phyloP scores from a whole-genome alignment of 164 flowering plant genomes.

The Vitis amurensis region DNA sequence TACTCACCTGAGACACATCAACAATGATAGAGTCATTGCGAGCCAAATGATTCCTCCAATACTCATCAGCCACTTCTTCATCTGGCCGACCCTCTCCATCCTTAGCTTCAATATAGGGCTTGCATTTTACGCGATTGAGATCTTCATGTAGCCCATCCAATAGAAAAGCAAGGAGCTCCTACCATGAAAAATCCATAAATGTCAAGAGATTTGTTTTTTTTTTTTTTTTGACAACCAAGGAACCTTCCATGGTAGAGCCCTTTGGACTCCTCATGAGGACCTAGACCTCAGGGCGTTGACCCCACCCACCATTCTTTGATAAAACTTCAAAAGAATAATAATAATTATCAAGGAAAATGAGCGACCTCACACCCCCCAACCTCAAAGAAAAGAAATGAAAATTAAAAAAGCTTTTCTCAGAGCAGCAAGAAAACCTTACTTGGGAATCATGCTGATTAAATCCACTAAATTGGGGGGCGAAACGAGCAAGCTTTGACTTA shows the following conservation, averaged over 20 bases:
- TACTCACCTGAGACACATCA: slow-evolving; percentile 83
- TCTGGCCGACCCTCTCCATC: slow-evolving; percentile 76
- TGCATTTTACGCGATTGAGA: slow-evolving; percentile 83
- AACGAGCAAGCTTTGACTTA: slow-evolving; percentile 75
- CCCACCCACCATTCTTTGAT: no score
- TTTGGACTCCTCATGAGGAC: no score
- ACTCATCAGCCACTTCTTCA: slow-evolving; percentile 84
- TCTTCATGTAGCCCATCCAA: slow-evolving; percentile 97
- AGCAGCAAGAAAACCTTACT: slow-evolving; percentile 38
- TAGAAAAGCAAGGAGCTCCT: slow-evolving; percentile 94
- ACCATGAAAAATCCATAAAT: slow-evolving; percentile 3
- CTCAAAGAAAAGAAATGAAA: no score
- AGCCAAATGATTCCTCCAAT: slow-evolving; percentile 83
- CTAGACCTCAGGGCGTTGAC: no score
- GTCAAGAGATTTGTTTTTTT: background rate
- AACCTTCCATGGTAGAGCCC: no score
- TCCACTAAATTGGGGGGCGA: slow-evolving; percentile 92
- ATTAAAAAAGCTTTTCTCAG: background rate
- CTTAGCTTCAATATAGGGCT: slow-evolving; percentile 85
- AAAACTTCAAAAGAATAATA: no score
- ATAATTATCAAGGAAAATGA: background rate
- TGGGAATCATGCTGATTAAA: slow-evolving; percentile 97
- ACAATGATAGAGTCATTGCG: slow-evolving; percentile 91
- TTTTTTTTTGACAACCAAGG: no score
- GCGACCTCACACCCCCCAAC: background rate